A percentile compares a stretch with the other conserved stretches of the same genome.
phyloP scores from a whole-genome alignment of 164 flowering plant species.

The Dillenia turbinata region DNA sequence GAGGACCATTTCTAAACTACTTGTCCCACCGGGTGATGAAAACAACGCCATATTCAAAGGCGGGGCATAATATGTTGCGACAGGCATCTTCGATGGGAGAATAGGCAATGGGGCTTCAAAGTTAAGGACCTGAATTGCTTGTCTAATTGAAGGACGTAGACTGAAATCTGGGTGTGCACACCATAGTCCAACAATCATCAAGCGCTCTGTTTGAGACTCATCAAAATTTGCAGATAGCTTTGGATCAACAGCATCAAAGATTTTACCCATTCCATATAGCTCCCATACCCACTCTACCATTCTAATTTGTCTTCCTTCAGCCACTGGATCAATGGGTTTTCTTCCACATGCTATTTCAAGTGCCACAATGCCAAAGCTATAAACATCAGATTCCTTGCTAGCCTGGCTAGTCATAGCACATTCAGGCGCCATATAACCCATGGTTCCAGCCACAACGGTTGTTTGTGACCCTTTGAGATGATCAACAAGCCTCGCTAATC shows the following conservation, averaged over 20 bases:
- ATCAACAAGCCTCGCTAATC: conserved; percentile 29
- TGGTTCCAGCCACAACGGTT: conserved; percentile 30
- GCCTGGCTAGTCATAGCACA: conserved; percentile 27
- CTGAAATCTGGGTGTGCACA: conserved; percentile 28
- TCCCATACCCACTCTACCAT: conserved; percentile 48
- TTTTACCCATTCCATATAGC: conserved; percentile 27
- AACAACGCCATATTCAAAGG: too few relatives aligned
- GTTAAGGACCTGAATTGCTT: conserved; percentile 15
- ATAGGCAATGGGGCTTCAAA: conserved; percentile 12
- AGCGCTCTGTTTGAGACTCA: conserved; percentile 14
- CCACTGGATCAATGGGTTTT: conserved; percentile 12
- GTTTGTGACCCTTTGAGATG: conserved; percentile 35
- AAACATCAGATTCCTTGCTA: conserved; percentile 48
- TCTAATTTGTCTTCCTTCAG: neutral
- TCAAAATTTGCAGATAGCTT: conserved; percentile 14
- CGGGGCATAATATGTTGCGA: neutral
- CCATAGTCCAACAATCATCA: conserved; percentile 38
- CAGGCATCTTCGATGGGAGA: conserved; percentile 5
- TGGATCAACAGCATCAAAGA: conserved; percentile 18
- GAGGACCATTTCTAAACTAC: too few relatives aligned
- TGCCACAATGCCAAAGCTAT: conserved; percentile 44
- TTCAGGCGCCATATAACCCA: conserved; percentile 50
- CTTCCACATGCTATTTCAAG: conserved; percentile 39
- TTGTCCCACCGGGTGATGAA: too few relatives aligned
- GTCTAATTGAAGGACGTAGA: conserved; percentile 27